Evolutionary conservation across 345 rosid species (phyloP).

Genomic region (Ceriops decandra): DNA sequence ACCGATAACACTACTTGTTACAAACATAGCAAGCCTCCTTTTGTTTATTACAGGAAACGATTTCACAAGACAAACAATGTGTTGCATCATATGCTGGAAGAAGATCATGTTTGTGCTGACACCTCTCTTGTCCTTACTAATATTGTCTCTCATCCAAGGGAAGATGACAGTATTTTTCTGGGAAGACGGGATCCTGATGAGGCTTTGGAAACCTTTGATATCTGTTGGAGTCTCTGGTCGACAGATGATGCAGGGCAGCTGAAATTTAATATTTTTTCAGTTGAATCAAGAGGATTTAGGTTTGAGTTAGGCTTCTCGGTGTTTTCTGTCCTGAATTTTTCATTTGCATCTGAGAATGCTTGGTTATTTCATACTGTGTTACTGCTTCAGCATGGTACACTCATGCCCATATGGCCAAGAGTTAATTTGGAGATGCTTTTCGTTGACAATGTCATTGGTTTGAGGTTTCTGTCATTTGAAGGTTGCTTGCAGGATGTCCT

Average conservation of each 20-base stretch:
- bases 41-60: constrained; percentile 81
- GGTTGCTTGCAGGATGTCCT: constrained; percentile 74
- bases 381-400: constrained; percentile 54
- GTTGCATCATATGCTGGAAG: constrained; percentile 12
- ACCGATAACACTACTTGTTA: constrained; percentile 30
- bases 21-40: constrained; percentile 46
- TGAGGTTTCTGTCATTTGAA: constrained; percentile 70
- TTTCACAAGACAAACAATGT: constrained; percentile 40
- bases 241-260: constrained; percentile 35
- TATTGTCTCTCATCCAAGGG: constrained; percentile 21
- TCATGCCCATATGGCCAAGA: constrained; percentile 59
- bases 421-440: constrained; percentile 86
- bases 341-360: constrained; percentile 32
- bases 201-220: constrained; percentile 16
- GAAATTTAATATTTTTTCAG: constrained; percentile 34
- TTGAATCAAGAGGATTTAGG: constrained; percentile 33
- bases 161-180: constrained; percentile 25
- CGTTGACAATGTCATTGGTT: constrained; percentile 65
- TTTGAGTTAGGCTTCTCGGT: constrained; percentile 35
- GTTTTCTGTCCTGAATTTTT: constrained; percentile 32
- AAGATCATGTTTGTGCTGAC: constrained; percentile 20
- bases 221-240: constrained; percentile 18
- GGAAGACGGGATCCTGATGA: constrained; percentile 32
- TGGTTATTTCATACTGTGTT: constrained; percentile 41
- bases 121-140: constrained; percentile 21